These are phyloP conservation scores for Batkoa obscura DNA, from an alignment of 371 early-diverging fungal species.

Conservation along the genomic window DNA sequence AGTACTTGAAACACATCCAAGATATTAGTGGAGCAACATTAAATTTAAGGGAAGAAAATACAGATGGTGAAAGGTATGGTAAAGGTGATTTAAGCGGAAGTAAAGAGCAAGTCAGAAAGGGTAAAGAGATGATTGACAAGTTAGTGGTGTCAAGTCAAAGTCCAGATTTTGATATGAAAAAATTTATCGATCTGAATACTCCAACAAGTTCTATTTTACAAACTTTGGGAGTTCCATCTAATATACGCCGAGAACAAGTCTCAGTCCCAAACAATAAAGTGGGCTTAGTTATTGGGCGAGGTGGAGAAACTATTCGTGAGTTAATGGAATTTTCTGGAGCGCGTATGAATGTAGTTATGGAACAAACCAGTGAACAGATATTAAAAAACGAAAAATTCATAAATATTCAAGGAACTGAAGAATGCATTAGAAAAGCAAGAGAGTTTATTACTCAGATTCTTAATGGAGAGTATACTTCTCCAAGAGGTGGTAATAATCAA, in stretches of 20 bases:
- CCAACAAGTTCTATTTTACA: constrained; percentile 22
- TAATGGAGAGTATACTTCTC: constrained; percentile 16
- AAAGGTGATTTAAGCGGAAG: neutral
- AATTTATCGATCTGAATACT: constrained; percentile 39
- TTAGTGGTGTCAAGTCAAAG: neutral
- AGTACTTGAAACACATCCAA: constrained; percentile 62
- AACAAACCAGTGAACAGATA: constrained; percentile 21
- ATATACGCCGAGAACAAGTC: constrained; percentile 14
- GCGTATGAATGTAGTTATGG: constrained; percentile 61
- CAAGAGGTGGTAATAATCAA: constrained; percentile 7
- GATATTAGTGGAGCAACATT: constrained; percentile 42
- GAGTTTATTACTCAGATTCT: constrained; percentile 62
- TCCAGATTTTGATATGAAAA: constrained; percentile 9
- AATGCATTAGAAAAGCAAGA: constrained; percentile 48
- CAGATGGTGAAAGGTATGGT: neutral
- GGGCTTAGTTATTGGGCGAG: constrained; percentile 74
- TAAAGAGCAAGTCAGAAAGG: neutral
- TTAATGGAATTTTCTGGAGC: constrained; percentile 64
- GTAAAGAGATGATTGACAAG: neutral
- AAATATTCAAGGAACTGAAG: constrained; percentile 45
- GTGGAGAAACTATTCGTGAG: constrained; percentile 75
- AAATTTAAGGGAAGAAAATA: constrained; percentile 40
- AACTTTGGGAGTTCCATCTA: constrained; percentile 12
- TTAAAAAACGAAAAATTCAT: constrained; percentile 37
- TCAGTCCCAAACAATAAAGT: constrained; percentile 48